A percentile compares a stretch with the other conserved stretches of the same genome.
Evolutionary conservation across 139 green algal genomes (phyloP).

Genomic region (Medakamo hakoo): DNA sequence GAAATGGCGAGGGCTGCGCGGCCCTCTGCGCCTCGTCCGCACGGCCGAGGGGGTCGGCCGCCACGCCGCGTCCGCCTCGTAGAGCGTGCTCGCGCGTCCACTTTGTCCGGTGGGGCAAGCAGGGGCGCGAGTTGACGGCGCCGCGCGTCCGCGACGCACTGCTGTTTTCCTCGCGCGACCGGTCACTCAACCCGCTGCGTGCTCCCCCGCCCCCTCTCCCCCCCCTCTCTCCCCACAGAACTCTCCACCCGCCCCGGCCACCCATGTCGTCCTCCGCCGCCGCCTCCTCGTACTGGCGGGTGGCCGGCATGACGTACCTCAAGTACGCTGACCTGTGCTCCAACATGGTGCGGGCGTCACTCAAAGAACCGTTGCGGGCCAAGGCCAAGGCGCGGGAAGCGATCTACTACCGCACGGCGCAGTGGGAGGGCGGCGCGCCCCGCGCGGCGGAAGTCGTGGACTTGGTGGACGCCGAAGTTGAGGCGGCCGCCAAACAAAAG

Average conservation of each 20-base stretch:
- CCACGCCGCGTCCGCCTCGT: no score
- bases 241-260: not conserved
- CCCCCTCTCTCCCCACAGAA: not conserved
- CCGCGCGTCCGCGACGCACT: no score
- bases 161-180: no score
- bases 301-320: slow-evolving; percentile 46
- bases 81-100: no score
- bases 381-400: slow-evolving; percentile 24
- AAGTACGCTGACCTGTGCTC: slow-evolving; percentile 32
- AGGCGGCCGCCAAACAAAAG: not conserved
- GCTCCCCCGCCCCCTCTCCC: not conserved
- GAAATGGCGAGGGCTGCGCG: no score
- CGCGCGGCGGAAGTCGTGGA: not conserved
- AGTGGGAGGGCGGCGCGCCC: slow-evolving; percentile 33
- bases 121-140: no score
- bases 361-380: slow-evolving; percentile 32
- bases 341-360: slow-evolving; percentile 26
- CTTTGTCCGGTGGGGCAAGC: no score
- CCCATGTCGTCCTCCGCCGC: slow-evolving; percentile 18
- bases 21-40: no score
- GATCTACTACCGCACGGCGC: slow-evolving; percentile 30
- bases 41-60: no score
- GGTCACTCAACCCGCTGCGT: no score
- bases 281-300: slow-evolving; percentile 32
- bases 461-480: not conserved